A percentile compares a stretch with the other conserved stretches of the same genome.
phyloP scores from a whole-genome alignment of 495 filamentous ascomycete genomes.

The Penicillium longicatenatum region DNA sequence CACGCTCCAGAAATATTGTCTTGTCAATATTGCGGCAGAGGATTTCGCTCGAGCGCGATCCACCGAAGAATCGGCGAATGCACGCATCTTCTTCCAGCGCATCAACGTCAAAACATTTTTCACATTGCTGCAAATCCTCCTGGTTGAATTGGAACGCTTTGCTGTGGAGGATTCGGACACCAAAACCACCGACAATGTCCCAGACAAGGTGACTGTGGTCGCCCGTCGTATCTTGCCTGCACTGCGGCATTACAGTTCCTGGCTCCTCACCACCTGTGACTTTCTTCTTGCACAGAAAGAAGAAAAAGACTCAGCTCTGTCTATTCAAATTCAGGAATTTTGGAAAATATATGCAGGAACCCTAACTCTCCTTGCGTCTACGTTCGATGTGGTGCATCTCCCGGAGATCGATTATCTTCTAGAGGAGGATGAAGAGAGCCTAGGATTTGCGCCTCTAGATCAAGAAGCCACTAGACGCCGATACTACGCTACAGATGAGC shows the following conservation, averaged over 20 bases:
- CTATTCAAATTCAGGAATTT: constrained; percentile 62
- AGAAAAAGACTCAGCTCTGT: constrained; percentile 57
- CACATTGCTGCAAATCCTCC: constrained; percentile 71
- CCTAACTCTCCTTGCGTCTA: constrained; percentile 62
- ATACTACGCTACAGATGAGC: constrained; percentile 46
- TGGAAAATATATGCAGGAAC: constrained; percentile 73
- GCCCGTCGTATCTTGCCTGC: constrained; percentile 67
- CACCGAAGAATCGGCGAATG: constrained; percentile 47
- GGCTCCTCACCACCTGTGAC: constrained; percentile 59
- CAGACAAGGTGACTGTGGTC: constrained; percentile 62
- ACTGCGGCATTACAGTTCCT: constrained; percentile 72
- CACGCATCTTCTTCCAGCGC: constrained; percentile 72
- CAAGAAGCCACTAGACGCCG: constrained; percentile 50
- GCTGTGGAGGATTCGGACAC: constrained; percentile 48
- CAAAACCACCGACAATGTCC: constrained; percentile 37
- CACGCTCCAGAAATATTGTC: constrained; percentile 73
- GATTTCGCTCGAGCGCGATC: constrained; percentile 64
- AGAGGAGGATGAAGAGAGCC: constrained; percentile 74
- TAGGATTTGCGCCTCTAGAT: constrained; percentile 71
- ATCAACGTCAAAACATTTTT: constrained; percentile 83
- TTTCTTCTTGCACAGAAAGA: constrained; percentile 54
- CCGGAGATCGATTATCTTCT: constrained; percentile 67
- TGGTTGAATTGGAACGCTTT: constrained; percentile 63
- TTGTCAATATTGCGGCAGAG: constrained; percentile 86
- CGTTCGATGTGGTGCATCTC: constrained; percentile 59